Percentiles rank a stretch among this genome's conserved stretches.
Conservation (phyloP, 805 yeast species). For the Barnettozyma botsteinii region DNA sequence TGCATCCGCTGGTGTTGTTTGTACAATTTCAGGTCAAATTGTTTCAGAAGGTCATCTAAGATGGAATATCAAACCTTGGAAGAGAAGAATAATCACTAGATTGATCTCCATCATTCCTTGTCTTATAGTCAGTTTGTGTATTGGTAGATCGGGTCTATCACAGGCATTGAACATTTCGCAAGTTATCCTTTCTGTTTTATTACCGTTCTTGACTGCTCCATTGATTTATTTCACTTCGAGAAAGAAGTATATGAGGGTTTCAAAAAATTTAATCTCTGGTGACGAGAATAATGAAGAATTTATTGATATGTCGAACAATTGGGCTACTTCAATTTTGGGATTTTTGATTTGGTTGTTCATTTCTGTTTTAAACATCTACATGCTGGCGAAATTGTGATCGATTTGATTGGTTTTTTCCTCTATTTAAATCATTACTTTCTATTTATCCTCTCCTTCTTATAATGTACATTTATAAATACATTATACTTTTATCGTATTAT, state of each 20-base stretch:
- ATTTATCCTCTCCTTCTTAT: too few species aligned
- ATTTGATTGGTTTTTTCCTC: too few species aligned
- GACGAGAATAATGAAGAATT: slow-evolving; percentile 16
- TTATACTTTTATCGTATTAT: too few species aligned
- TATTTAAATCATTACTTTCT: too few species aligned
- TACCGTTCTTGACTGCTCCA: slow-evolving; percentile 85
- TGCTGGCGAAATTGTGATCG: slow-evolving; percentile 38
- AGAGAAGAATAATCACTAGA: slow-evolving; percentile 73
- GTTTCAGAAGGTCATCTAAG: slow-evolving; percentile 86
- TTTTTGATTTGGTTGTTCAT: slow-evolving; percentile 65
- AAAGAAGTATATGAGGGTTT: slow-evolving; percentile 61
- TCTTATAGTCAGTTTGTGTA: slow-evolving; percentile 57
- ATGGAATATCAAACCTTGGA: slow-evolving; percentile 79
- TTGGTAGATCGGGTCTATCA: slow-evolving; percentile 70
- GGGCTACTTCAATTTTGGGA: slow-evolving; percentile 48
- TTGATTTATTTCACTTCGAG: slow-evolving; percentile 74
- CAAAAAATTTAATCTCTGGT: slow-evolving; percentile 16
- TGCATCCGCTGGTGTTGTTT: slow-evolving; percentile 86
- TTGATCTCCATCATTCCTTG: slow-evolving; percentile 79
- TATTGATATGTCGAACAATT: slow-evolving; percentile 55
- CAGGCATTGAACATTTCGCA: slow-evolving; percentile 79
- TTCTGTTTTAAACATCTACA: slow-evolving; percentile 63
- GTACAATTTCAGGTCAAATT: slow-evolving; percentile 90
- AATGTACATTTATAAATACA: too few species aligned
- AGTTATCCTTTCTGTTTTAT: slow-evolving; percentile 71